Evolutionary conservation across 176 grass and related monocot genomes (phyloP), one percentile per base, ranked within the genome.

Genomic region (Melocanna baccifera): DNA sequence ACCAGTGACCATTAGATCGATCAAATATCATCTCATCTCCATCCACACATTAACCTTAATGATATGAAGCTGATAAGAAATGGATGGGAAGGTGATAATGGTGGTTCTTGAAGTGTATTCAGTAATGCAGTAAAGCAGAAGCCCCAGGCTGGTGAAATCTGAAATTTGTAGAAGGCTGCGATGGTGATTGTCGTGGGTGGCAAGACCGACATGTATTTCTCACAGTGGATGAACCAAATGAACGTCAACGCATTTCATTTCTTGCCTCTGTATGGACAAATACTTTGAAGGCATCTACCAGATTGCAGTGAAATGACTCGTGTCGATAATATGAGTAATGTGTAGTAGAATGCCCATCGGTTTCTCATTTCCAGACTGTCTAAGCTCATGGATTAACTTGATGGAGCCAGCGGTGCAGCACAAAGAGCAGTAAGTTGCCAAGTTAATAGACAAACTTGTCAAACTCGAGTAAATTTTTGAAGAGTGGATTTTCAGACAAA

Each of bases 61-160:
- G 19, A 32, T 37, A n/a, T 75, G 50, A 59, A 75, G 32, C 32
- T 57, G 11, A 20, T 30, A 22, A 20, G 62, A 52, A 32, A 61
- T 46, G 56, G 63, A 42, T 29, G 50, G 15, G 1, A 32, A 43
- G 59, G 37, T 20, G 40, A 15, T 37, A 63, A 88, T 30, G 58
- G 12, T 53, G 20, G 78, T 45, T 76, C 47, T 57, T 26, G 73
- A 68, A 56, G 62, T 81, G 67, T 71, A 67, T 68, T 53, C 32
- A 42, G 30, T 75, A 46, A 25, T 50, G 61, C 14, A 41, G 51
- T 41, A 62, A 63, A 48, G 14, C 37, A 32, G 15, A 51, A 25
- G 14, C 19, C 19, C 62, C 62, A 45, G 19, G 48, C 36, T 6
- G 8, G 25, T 59, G 39, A 47, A 56, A 25, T 25, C 50, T 36